Base-by-base conservation (phyloP, 2,329 filamentous ascomycete species). In the Fusarium sp. region DNA sequence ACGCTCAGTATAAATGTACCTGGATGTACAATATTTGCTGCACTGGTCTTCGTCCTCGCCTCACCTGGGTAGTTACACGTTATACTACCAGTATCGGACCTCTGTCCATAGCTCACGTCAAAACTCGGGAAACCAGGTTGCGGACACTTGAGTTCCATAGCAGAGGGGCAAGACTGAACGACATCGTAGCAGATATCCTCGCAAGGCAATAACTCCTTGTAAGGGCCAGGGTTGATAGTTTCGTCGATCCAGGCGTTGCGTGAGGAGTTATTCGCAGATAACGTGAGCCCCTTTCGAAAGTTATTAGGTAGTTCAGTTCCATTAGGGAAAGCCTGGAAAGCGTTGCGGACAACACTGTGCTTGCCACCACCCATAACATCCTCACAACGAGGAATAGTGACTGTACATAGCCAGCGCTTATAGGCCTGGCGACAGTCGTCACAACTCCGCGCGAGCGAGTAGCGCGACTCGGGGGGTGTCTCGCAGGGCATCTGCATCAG, bases 401-500 rank as follows among this genome's bases (percentile, higher is more conserved):
- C 94, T 25, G 93, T 92, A 82, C 96, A 99, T 21, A 99, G 89
- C 96, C 96, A 99, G 75, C 90, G 85, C 79, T 97, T 98, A 86
- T 99, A 99, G 11, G 93, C 93, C 1, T 78, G 76, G 18, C 84
- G 88, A 80, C 96, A 99, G 79, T 97, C 87, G 45, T 83, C 80
- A 83, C 96, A 99, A 72, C 81, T 88, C 43, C 90, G 88, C 3
- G 89, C 92, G 16, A 98, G 88, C 2, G 94, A 97, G 81, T 97
- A 99, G 69, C 88, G 87, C 16, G 92, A 89, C 34, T 90, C 90
- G 3, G 87, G 81, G 0, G 87, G 87, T 4, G 93, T 91, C 74
- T 97, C 90, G 84, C 96, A 99, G 16, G 93, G 89, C 25, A 97
- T 88, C 77, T 98, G 94, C 68, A 91, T 89, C 41, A 99, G 84